A percentile compares a stretch with the other conserved stretches of the same genome.
phyloP scores from a whole-genome alignment of 257 asterid genomes.

The Coffea eugenioides region DNA sequence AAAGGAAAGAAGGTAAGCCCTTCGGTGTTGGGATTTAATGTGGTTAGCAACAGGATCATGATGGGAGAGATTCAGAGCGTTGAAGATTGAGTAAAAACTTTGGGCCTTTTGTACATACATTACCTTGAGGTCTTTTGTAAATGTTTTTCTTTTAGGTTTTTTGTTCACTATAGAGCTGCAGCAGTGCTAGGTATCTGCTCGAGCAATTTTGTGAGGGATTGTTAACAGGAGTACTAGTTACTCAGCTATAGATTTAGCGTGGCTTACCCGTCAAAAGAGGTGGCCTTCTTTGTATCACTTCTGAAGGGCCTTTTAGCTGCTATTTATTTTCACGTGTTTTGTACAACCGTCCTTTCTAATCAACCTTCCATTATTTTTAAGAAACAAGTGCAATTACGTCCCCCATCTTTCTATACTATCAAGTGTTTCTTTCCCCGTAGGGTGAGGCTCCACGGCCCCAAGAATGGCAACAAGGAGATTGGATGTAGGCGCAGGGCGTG shows the following conservation, averaged over 20 bases:
- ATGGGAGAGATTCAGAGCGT: constrained; percentile 95
- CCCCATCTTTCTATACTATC: too few species aligned
- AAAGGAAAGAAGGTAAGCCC: constrained; percentile 88
- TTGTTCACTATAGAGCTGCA: constrained; percentile 43
- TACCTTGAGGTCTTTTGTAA: constrained; percentile 41
- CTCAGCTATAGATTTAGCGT: neutral
- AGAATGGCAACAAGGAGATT: too few species aligned
- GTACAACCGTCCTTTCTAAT: neutral
- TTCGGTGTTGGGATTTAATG: constrained; percentile 84
- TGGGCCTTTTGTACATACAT: constrained; percentile 50
- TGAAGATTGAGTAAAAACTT: constrained; percentile 49
- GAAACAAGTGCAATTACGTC: neutral
- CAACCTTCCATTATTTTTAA: too few species aligned
- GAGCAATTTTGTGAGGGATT: constrained; percentile 51
- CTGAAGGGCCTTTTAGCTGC: neutral
- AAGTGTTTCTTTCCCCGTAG: too few species aligned
- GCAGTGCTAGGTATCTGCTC: constrained; percentile 55
- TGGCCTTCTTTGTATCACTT: neutral
- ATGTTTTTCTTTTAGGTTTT: constrained; percentile 31
- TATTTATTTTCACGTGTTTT: neutral
- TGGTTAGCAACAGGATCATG: constrained; percentile 95
- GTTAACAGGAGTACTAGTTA: constrained; percentile 31
- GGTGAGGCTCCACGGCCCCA: too few species aligned
- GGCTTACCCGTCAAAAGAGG: neutral
- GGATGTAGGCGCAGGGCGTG: too few species aligned